Evolutionary conservation across 345 rosid genomes (phyloP).

Genomic region (Hibiscus trionum): DNA sequence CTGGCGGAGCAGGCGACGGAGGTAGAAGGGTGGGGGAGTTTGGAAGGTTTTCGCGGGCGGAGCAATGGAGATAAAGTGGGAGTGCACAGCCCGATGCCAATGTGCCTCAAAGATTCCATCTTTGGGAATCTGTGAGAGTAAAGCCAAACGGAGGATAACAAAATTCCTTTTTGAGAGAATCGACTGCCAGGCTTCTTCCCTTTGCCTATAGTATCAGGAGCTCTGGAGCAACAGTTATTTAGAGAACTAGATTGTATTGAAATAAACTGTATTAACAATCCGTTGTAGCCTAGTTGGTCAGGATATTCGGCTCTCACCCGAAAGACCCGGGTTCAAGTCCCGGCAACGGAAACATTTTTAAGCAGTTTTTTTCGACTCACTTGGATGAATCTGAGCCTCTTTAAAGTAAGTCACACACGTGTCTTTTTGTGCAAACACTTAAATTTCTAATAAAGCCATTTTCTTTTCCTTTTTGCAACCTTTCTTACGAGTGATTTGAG

Average conservation of each 20-base stretch:
- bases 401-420: too few species aligned
- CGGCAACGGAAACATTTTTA: constrained; percentile 43
- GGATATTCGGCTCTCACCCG: constrained; percentile 53
- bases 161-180: neutral
- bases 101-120: constrained; percentile 52
- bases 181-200: neutral
- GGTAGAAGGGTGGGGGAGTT: constrained; percentile 7
- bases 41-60: constrained; percentile 13
- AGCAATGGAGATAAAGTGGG: constrained; percentile 23
- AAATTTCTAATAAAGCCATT: too few species aligned
- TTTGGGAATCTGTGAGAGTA: neutral
- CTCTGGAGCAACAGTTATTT: too few species aligned
- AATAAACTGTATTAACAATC: neutral
- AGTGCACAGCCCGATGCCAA: constrained; percentile 35
- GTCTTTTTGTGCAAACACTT: too few species aligned
- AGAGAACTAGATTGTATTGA: too few species aligned
- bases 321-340: constrained; percentile 69
- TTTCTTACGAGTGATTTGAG: too few species aligned
- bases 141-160: neutral
- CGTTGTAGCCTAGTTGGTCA: constrained; percentile 42
- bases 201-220: too few species aligned
- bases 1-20: constrained; percentile 54
- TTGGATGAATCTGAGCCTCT: too few species aligned
- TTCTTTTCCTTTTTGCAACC: too few species aligned
- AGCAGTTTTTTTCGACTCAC: too few species aligned